These are phyloP conservation scores for Podospora anserina DNA, from an alignment of 495 filamentous ascomycete genomes.

Conservation along the genomic window DNA sequence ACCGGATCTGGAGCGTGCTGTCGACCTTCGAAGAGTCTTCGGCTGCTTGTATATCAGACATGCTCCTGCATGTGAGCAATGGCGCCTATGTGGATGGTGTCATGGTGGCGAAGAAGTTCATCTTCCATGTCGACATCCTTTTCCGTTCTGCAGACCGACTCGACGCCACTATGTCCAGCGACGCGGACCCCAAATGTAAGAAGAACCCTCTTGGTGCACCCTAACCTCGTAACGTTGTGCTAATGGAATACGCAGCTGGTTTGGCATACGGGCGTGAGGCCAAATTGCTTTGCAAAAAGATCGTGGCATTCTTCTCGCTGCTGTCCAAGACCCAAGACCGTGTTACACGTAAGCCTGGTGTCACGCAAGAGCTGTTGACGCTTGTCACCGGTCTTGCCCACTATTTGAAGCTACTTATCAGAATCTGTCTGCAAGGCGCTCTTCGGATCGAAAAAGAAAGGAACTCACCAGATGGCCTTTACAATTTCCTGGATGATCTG, in stretches of 20 bases:
- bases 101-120: constrained; percentile 93
- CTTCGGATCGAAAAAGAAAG: constrained; percentile 87
- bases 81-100: constrained; percentile 94
- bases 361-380: constrained; percentile 93
- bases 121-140: constrained; percentile 89
- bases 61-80: constrained; percentile 98
- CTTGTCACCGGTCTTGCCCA: constrained; percentile 96
- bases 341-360: constrained; percentile 80
- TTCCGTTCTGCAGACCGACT: constrained; percentile 86
- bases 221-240: neutral
- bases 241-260: constrained; percentile 46
- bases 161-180: constrained; percentile 60
- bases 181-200: neutral
- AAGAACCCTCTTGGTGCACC: neutral
- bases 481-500: constrained; percentile 77
- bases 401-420: constrained; percentile 95
- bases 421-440: constrained; percentile 92
- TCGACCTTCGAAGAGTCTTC: constrained; percentile 97
- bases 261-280: constrained; percentile 90
- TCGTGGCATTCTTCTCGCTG: constrained; percentile 94
- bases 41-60: constrained; percentile 97
- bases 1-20: constrained; percentile 95
- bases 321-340: constrained; percentile 91
- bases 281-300: constrained; percentile 98
- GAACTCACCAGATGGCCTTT: constrained; percentile 66